phyloP scores from a whole-genome alignment of 805 yeast genomes.

The Suhomyces sp. region DNA sequence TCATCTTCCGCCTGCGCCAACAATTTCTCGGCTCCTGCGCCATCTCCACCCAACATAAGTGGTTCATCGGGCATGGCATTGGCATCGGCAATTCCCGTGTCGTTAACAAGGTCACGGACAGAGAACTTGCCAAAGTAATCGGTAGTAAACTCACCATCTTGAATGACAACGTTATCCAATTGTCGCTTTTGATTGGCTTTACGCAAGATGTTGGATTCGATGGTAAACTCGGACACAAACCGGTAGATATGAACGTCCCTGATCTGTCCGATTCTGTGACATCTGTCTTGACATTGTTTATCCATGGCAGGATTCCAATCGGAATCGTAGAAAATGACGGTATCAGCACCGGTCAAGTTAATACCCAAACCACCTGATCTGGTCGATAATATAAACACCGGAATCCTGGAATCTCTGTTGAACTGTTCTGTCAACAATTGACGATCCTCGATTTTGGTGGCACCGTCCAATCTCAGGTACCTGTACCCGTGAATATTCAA shows the following conservation, averaged over 20 bases:
- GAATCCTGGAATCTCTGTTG: constrained; percentile 79
- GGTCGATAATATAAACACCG: constrained; percentile 88
- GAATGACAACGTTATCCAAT: constrained; percentile 90
- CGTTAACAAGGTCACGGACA: constrained; percentile 80
- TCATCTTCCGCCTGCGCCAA: constrained; percentile 95
- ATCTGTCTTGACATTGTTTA: constrained; percentile 97
- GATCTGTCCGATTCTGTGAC: constrained; percentile 98
- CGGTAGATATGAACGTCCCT: constrained; percentile 97
- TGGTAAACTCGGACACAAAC: constrained; percentile 92
- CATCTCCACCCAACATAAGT: constrained; percentile 31
- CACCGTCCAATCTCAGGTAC: constrained; percentile 94
- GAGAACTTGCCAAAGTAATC: constrained; percentile 90
- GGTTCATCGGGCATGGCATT: constrained; percentile 38
- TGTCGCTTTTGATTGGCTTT: constrained; percentile 95
- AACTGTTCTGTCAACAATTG: constrained; percentile 91
- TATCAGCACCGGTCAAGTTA: constrained; percentile 96
- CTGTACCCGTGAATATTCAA: constrained; percentile 91
- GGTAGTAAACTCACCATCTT: constrained; percentile 97
- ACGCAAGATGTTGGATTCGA: constrained; percentile 88
- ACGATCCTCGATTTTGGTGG: constrained; percentile 95
- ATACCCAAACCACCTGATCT: constrained; percentile 99
- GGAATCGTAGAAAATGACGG: constrained; percentile 95
- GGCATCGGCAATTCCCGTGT: constrained; percentile 35
- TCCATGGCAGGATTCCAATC: constrained; percentile 99
- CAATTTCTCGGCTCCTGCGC: constrained; percentile 48